Conservation (phyloP, 2,329 filamentous ascomycete genomes). For the Colletotrichum filicis region DNA sequence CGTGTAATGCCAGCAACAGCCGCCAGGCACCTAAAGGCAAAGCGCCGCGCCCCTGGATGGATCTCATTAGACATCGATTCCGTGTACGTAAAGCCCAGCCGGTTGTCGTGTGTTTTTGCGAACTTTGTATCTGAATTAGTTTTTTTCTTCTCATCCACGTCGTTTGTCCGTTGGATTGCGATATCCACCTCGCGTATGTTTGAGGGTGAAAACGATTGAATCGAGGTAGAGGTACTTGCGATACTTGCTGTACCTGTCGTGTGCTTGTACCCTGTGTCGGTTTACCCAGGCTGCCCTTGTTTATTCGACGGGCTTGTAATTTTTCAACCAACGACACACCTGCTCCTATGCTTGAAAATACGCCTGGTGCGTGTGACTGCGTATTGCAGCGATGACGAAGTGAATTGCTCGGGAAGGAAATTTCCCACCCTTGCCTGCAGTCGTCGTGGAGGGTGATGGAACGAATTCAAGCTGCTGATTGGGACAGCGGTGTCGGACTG, state of each 20-base stretch:
- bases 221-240: conserved; percentile 28
- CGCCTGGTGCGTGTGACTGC: conserved; percentile 17
- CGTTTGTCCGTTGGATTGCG: conserved; percentile 16
- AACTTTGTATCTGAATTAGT: conserved; percentile 17
- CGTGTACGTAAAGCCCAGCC: conserved; percentile 37
- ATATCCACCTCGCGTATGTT: conserved; percentile 23
- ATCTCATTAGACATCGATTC: conserved; percentile 36
- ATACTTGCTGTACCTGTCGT: conserved; percentile 6
- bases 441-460: conserved; percentile 18
- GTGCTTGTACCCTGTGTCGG: conserved; percentile 10
- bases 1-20: conserved; percentile 25
- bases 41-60: conserved; percentile 34
- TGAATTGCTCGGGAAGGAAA: not conserved
- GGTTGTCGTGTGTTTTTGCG: conserved; percentile 28
- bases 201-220: not conserved
- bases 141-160: conserved; percentile 18
- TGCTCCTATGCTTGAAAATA: not conserved
- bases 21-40: conserved; percentile 35
- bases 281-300: not conserved
- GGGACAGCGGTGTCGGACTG: conserved; percentile 2
- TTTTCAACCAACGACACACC: conserved; percentile 1
- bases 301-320: not conserved
- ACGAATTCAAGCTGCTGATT: conserved; percentile 6
- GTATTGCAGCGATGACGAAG: conserved; percentile 23
- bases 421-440: conserved; percentile 9